phyloP scores from a whole-genome alignment of 805 yeast species.

The Vanderwaltozyma yarrowii region DNA sequence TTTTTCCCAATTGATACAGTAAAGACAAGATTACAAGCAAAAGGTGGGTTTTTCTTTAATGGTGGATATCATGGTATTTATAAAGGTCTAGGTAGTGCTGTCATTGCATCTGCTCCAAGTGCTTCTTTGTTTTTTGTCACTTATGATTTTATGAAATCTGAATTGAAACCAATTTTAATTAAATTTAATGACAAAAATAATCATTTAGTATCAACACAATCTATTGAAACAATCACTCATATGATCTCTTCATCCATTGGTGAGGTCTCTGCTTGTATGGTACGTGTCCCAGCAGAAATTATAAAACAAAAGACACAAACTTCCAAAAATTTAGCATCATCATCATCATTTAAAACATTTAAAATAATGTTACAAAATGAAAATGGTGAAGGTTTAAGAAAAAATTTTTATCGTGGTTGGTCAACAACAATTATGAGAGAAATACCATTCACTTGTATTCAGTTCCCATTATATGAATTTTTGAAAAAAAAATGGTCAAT shows the following conservation, averaged over 20 bases:
- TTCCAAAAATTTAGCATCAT: constrained; percentile 40
- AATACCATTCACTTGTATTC: constrained; percentile 92
- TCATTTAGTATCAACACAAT: constrained; percentile 15
- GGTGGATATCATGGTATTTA: constrained; percentile 94
- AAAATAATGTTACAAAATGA: constrained; percentile 48
- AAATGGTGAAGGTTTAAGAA: constrained; percentile 66
- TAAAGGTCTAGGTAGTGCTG: constrained; percentile 85
- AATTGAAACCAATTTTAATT: constrained; percentile 30
- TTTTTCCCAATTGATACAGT: constrained; percentile 95
- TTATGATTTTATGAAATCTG: constrained; percentile 63
- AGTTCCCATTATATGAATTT: constrained; percentile 86
- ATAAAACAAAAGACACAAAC: constrained; percentile 93
- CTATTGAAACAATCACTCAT: constrained; percentile 44
- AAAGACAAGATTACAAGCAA: constrained; percentile 90
- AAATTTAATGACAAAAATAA: not conserved
- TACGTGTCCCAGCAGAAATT: constrained; percentile 95
- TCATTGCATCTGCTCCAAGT: constrained; percentile 89
- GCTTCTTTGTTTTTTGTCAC: constrained; percentile 73
- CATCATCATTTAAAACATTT: constrained; percentile 57
- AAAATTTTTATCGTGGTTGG: constrained; percentile 90
- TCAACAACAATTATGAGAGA: constrained; percentile 86
- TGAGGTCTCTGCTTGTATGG: constrained; percentile 86
- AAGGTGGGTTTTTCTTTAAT: constrained; percentile 83
- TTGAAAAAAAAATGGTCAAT: constrained; percentile 53
- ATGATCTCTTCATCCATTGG: constrained; percentile 86